Base-by-base conservation (phyloP, 2,329 filamentous ascomycete species). In the Leptographium galeiforme region DNA sequence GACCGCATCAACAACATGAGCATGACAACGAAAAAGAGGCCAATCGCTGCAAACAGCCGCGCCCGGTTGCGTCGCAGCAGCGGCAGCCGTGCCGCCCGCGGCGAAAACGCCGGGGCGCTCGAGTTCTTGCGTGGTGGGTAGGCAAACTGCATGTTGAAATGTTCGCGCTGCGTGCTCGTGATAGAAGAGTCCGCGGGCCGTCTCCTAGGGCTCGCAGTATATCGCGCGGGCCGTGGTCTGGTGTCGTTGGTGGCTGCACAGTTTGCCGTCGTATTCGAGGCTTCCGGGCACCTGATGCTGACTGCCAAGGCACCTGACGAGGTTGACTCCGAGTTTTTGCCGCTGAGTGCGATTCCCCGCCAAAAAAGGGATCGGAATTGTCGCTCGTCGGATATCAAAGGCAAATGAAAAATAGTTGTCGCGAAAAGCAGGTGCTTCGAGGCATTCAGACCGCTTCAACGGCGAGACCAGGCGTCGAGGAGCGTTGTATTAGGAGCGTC, bases 101-200 rank as follows among this genome's bases (percentile, higher is more conserved):
- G 74, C 59, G 76, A 75, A 69, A 87, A 91, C 34, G 84, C 82
- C 59, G 82, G 80, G 60, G 85, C 81, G 64, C 85, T 82, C 59
- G 87, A 91, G 64, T 79, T 82, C 71, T 91, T 95, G 68, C 89
- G 85, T 63, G 88, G 81, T 53, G 89, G 89, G 62, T 94, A 83
- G 58, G 90, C 89, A 75, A 91, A 89, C 68, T 95, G 90, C 89
- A 95, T 93, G 61, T 51, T 57, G 39, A 8, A 12, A 12, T 19
- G 33, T 25, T 5, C 30, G 8, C 13, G 43, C 12, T 13, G 25
- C 16, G 8, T 32, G 25, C 8, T 30, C 10, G 12, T 45, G 18
- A 19, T 25, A 4, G 14, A 25, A 16, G 14, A 45, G 16, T 45
- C 19, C 19, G 19, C 43, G 43, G 43, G 43, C 11, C 43, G 34